Base-by-base conservation (phyloP, 2,329 filamentous ascomycete species). In the Sporothrix schenckii region DNA sequence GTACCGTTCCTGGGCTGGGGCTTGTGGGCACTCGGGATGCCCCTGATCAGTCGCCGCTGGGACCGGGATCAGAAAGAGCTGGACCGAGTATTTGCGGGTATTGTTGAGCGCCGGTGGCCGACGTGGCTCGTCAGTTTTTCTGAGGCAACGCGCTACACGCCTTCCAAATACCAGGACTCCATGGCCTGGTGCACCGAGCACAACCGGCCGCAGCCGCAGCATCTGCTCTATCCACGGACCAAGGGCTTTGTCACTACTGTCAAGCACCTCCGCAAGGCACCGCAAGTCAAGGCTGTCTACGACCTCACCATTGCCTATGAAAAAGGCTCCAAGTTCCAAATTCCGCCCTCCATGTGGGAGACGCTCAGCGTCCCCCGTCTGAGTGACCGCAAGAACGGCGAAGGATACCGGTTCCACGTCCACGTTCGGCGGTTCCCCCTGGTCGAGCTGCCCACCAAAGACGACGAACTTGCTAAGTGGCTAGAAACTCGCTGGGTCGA, bases 61-160 rank as follows among this genome's bases (percentile, higher is more conserved):
- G 81, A 83, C 74, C 81, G 80, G 71, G 87, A 90, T 76, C 81
- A 82, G 75, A 77, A 76, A 19, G 87, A 89, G 78, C 81, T 90
- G 74, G 82, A 86, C 66, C 80, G 83, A 34, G 84, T 89, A 13
- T 89, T 90, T 75, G 75, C 80, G 7, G 85, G 86, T 21, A 84
- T 88, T 61, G 81, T 84, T 14, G 76, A 80, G 63, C 80, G 80
- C 70, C 80, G 80, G 65, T 87, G 85, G 83, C 87, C 87, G 14
- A 87, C 84, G 39, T 90, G 86, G 88, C 84, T 89, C 74, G 84
- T 90, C 74, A 87, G 86, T 75, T 89, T 87, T 80, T 88, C 85
- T 75, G 88, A 90, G 79, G 85, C 84, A n/a, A 89, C 87, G 10
- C 83, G 87, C 72, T 89, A 83, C 76, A 88, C 85, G 2, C 79